Evolutionary conservation across 768 basidiomycete species (phyloP), one percentile per base, ranked within the genome.

Genomic region (Lentinula edodes): DNA sequence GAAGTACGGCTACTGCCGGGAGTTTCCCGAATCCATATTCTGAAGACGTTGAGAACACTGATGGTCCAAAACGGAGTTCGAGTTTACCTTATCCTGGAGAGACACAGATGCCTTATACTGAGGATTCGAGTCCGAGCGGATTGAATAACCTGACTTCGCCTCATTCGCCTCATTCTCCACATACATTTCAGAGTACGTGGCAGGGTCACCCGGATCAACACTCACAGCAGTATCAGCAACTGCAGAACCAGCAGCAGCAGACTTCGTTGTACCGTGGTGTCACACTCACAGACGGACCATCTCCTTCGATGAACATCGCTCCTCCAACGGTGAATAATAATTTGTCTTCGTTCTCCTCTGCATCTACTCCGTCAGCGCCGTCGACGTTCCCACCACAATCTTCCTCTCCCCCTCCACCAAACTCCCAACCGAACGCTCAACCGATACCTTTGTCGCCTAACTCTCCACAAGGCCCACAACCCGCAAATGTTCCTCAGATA

Each of bases 1-100:
- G 45, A 16, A 46, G 53, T 35, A 39, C 45, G 34, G 58, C n/a
- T 4, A 58, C 56, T 16, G n/a, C 43, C 6, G 46, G 41, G 4
- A 59, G 58, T 50, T 36, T 59, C 4, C 58, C 58, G 4, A 59
- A 59, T 20, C 58, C 58, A 12, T 59, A 59, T 50, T 5, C 38
- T 5, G n/a, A 23, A 18, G 12, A 38, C 28, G 9, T 38, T 56
- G n/a, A 9, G 10, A 23, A 4, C 12, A 6, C 53, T 32, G 51
- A 23, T 10, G 28, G 28, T 28, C 3, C 28, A 28, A 1, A 28
- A 28, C 28, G 28, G 28, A 28, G 28, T 28, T 28, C 3, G 28
- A 28, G 28, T 28, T 28, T 28, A 28, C 28, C 28, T 28, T 28
- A 43, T 8, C 18, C 15, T 41, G 38, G 38, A 39, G 8, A 9